Evolutionary conservation across 306 rosid species (phyloP), one percentile per base, ranked within the genome.

Genomic region (Corylus heterophylla): DNA sequence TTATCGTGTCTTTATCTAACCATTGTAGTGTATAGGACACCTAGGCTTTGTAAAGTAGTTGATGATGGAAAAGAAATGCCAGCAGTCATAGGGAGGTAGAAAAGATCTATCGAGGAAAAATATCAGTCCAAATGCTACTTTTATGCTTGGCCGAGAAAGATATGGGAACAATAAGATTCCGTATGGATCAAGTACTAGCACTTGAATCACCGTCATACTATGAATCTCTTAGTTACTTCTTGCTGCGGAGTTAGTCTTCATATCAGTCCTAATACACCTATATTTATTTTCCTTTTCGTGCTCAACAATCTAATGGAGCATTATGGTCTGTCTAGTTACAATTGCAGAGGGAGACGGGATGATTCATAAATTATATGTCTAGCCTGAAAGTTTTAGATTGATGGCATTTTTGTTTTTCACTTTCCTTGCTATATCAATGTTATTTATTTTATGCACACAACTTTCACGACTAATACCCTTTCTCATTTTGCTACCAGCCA

Each of bases 401-500:
- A 72, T 29, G 62, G 42, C 10, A 64, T 31, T 62, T 35, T 61
- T 25, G 29, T 31, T 31, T 14, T 18, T 54, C 17, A 39, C 52
- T 54, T 54, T 25, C 52, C 17, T 48, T 56, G 52, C 68, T 5
- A 13, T 52, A 42, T 79, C 25, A 0, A 17, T 47, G 13, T 27
- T 62, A 16, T 7, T 55, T 52, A 45, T 11, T 74, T 25, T 50
- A 3, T 49, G 63, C 54, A 16, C 71, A 39, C 51, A 54, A 62
- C 27, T 31, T 87, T 54, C 13, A 47, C n/a, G 5, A 74, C 80
- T 86, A 76, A 86, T 84, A 25, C 44, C 76, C 77, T 29, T 72
- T 75, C 72, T 79, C 74, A 54, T 82, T 50, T 73, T 76, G 64
- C 73, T 83, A 73, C 85, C 94, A 96, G 99, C 99, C 99, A 4